Evolutionary conservation across 176 grass and related monocot genomes (phyloP).

Genomic region (Microstegium vimineum): DNA sequence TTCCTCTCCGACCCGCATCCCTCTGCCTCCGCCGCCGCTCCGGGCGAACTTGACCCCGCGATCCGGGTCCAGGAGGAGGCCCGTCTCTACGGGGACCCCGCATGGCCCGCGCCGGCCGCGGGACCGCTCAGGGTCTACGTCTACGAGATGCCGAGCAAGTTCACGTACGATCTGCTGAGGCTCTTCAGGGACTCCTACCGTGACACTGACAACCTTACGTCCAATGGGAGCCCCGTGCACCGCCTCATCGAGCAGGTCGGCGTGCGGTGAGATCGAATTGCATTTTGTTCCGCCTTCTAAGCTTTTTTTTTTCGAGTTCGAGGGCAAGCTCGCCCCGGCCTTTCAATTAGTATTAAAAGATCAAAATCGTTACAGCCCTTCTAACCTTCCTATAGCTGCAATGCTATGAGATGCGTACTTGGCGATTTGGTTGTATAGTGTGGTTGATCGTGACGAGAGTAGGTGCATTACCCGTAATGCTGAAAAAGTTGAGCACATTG

Average conservation of each 20-base stretch:
- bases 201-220: constrained; percentile 83
- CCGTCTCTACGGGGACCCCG: constrained; percentile 51
- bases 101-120: constrained; percentile 42
- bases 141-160: constrained; percentile 95
- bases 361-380: no score
- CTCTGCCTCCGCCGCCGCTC: constrained; percentile 8
- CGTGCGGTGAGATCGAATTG: constrained; percentile 22
- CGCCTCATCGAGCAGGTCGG: constrained; percentile 90
- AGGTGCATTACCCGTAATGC: no score
- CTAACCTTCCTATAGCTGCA: background rate
- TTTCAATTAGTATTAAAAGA: no score
- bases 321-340: no score
- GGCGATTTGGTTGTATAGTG: background rate
- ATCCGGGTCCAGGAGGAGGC: constrained; percentile 48
- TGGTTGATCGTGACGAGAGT: background rate
- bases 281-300: background rate
- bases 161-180: constrained; percentile 89
- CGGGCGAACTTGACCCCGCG: constrained; percentile 32
- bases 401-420: background rate
- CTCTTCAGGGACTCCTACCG: constrained; percentile 86
- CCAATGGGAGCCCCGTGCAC: constrained; percentile 98
- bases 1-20: constrained; percentile 52
- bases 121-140: constrained; percentile 77
- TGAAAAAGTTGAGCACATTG: background rate
- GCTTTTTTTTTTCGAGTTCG: no score